Conservation (phyloP, 140 eudicot species). For the Stevia rebaudiana region DNA sequence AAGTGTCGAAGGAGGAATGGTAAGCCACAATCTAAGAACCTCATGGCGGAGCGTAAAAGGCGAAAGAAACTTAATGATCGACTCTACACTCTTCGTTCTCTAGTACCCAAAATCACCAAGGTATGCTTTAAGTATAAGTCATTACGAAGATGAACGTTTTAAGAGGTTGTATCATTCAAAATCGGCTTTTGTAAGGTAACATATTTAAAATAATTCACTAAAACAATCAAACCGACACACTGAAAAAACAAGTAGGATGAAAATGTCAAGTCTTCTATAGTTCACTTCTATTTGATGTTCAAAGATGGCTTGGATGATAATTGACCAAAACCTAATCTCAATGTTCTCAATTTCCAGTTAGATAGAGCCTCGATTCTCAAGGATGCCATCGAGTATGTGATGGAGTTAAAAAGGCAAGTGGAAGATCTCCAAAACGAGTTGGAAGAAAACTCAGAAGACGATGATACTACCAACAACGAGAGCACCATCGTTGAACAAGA, state of each 20-base stretch:
- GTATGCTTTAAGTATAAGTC: no score
- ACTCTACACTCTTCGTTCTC: slow-evolving; percentile 67
- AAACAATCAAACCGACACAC: neutral
- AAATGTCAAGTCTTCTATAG: no score
- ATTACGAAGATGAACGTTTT: no score
- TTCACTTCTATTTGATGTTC: neutral
- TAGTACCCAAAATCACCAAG: slow-evolving; percentile 89
- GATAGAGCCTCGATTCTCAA: slow-evolving; percentile 82
- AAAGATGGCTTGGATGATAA: neutral
- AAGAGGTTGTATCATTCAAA: no score
- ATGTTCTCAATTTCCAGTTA: slow-evolving; percentile 32
- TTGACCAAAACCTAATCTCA: neutral
- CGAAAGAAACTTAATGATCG: slow-evolving; percentile 93
- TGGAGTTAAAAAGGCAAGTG: slow-evolving; percentile 67
- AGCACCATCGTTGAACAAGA: slow-evolving; percentile 38
- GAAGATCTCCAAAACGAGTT: slow-evolving; percentile 75
- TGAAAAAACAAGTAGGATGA: neutral
- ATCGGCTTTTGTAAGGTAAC: no score
- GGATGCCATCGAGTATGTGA: slow-evolving; percentile 83
- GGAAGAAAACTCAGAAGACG: slow-evolving; percentile 70
- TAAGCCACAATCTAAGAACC: slow-evolving; percentile 66
- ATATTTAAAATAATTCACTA: no score
- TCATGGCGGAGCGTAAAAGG: slow-evolving; percentile 83
- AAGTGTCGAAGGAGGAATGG: slow-evolving; percentile 51
- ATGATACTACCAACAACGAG: slow-evolving; percentile 32